Conservation (phyloP, 1,284 basidiomycete species). For the Microstroma glucosiphilum region DNA sequence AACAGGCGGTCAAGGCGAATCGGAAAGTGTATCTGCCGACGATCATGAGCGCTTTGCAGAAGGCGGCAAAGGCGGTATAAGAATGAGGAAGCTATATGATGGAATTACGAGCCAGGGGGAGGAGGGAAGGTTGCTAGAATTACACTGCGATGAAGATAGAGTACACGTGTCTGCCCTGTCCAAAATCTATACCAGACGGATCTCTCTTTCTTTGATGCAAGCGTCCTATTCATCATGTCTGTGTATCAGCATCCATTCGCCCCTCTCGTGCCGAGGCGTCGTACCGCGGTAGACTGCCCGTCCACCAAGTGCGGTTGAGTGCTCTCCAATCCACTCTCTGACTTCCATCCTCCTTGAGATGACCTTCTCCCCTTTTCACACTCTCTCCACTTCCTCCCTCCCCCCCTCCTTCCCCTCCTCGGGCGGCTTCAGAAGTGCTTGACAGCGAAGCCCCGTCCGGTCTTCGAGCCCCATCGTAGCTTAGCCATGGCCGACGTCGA, state of each 20-base stretch:
- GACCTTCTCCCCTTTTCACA: background rate
- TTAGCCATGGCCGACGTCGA: constrained; percentile 8
- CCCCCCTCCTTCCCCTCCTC: background rate
- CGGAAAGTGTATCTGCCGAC: constrained; percentile 33
- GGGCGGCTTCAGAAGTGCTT: background rate
- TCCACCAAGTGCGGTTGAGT: background rate
- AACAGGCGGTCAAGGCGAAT: constrained; percentile 39
- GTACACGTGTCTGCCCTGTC: no score
- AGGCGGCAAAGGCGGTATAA: background rate
- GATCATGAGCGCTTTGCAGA: constrained; percentile 3
- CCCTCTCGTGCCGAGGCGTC: background rate
- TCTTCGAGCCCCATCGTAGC: background rate
- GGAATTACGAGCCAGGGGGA: no score
- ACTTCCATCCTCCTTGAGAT: background rate
- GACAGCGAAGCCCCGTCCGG: background rate
- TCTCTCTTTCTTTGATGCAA: no score
- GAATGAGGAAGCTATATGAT: no score
- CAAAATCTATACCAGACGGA: no score
- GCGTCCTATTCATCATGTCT: no score
- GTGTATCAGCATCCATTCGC: no score
- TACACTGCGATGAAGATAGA: no score
- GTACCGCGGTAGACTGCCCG: background rate
- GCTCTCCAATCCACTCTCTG: background rate
- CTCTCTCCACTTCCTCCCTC: background rate
- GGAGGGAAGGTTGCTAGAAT: no score